Conservation (phyloP, 2,329 filamentous ascomycete species). For the Aspergillus sp. region DNA sequence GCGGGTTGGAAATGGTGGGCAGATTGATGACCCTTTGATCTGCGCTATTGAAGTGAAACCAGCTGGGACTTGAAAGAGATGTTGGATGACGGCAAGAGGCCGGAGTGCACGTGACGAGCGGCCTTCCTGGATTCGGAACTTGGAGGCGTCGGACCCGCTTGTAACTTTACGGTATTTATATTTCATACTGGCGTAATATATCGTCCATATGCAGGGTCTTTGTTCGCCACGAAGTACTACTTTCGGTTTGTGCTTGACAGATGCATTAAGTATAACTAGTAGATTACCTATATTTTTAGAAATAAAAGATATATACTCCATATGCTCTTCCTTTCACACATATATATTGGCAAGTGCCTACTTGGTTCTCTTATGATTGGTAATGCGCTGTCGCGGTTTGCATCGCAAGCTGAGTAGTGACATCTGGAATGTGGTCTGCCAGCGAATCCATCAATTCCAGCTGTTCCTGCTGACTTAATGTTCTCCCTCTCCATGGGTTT, state of each 20-base stretch:
- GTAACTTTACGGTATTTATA: constrained; percentile 9
- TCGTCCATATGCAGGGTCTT: not conserved
- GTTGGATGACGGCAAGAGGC: constrained; percentile 34
- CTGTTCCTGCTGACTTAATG: constrained; percentile 76
- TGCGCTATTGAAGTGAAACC: constrained; percentile 23
- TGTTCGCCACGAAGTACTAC: not conserved
- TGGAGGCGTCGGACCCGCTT: constrained; percentile 12
- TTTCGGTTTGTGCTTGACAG: not conserved
- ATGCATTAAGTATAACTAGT: not conserved
- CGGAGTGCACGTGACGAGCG: constrained; percentile 28
- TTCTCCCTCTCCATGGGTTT: constrained; percentile 59
- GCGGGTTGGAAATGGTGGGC: constrained; percentile 17
- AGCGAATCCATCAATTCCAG: constrained; percentile 78
- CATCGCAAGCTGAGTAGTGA: constrained; percentile 40
- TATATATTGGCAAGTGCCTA: not conserved
- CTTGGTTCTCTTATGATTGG: constrained; percentile 26
- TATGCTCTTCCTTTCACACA: not conserved
- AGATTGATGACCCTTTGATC: constrained; percentile 25
- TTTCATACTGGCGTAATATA: not conserved
- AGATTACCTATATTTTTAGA: not conserved
- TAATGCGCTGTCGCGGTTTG: constrained; percentile 45
- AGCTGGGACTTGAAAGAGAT: constrained; percentile 18
- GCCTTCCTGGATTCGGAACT: constrained; percentile 11
- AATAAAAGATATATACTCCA: not conserved
- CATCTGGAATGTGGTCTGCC: constrained; percentile 57